phyloP scores from a whole-genome alignment of 2,329 filamentous ascomycete genomes.

The Sphaerulina vaccinii region DNA sequence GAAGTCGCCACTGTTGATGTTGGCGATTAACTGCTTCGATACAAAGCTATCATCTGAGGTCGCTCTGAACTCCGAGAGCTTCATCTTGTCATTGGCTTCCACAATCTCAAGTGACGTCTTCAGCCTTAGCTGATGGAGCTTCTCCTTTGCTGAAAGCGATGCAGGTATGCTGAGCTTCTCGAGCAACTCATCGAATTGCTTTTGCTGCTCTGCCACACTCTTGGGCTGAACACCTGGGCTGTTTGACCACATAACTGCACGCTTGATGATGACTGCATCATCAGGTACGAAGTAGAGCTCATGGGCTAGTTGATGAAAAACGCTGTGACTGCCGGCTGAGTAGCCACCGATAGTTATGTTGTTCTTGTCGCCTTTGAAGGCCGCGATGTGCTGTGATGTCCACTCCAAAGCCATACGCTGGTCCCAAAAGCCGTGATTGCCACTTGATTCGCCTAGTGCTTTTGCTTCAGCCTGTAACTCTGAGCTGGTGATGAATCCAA shows the following conservation, averaged over 20 bases:
- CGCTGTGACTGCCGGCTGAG: conserved; percentile 56
- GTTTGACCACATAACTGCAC: conserved; percentile 56
- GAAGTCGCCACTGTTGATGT: conserved; percentile 52
- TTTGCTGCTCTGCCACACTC: conserved; percentile 46
- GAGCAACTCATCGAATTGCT: conserved; percentile 55
- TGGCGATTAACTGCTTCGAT: conserved; percentile 42
- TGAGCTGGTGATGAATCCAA: conserved; percentile 55
- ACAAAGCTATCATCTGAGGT: conserved; percentile 53
- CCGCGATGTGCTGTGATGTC: conserved; percentile 51
- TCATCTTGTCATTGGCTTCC: conserved; percentile 43
- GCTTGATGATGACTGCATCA: conserved; percentile 49
- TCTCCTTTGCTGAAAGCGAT: conserved; percentile 42
- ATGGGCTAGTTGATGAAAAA: conserved; percentile 58
- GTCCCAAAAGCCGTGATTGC: conserved; percentile 59
- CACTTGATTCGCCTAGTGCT: conserved; percentile 39
- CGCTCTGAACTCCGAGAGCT: conserved; percentile 56
- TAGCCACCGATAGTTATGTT: conserved; percentile 57
- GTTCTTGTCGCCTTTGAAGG: conserved; percentile 50
- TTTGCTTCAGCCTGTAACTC: conserved; percentile 49
- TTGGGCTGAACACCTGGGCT: conserved; percentile 57
- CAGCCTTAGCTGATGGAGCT: conserved; percentile 47
- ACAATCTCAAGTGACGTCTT: conserved; percentile 44
- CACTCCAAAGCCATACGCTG: conserved; percentile 57
- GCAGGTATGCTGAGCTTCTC: conserved; percentile 45
- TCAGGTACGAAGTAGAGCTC: conserved; percentile 52